These are phyloP conservation scores for Brassica rapa DNA, from an alignment of 345 rosid genomes.

Conservation along the genomic window DNA sequence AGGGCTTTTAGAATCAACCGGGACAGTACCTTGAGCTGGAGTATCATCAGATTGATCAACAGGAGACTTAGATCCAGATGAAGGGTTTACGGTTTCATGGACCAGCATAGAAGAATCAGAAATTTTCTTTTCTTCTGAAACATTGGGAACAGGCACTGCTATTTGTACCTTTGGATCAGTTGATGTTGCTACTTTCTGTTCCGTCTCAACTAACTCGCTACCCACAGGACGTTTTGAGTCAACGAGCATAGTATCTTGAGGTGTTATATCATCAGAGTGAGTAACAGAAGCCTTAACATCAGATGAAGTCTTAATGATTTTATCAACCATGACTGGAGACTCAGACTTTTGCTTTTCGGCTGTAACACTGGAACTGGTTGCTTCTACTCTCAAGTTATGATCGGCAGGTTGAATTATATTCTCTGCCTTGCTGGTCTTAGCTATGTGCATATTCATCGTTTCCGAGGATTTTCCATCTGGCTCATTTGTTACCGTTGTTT, in stretches of 20 bases:
- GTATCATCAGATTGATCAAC: constrained; percentile 14
- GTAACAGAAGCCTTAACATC: constrained; percentile 31
- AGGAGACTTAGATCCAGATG: constrained; percentile 25
- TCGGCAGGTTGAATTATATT: constrained; percentile 17
- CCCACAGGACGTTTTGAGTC: constrained; percentile 33
- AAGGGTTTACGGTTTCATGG: constrained; percentile 12
- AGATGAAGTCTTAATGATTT: constrained; percentile 7
- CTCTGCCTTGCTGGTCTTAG: constrained; percentile 13
- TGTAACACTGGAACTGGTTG: neutral
- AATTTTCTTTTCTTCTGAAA: constrained; percentile 14
- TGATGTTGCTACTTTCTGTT: constrained; percentile 22
- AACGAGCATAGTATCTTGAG: constrained; percentile 28
- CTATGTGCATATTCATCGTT: constrained; percentile 6
- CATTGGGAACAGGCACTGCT: neutral
- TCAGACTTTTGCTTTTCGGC: constrained; percentile 13
- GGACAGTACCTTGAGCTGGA: constrained; percentile 29
- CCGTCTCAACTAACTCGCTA: constrained; percentile 20
- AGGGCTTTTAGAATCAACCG: constrained; percentile 26
- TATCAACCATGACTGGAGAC: constrained; percentile 12
- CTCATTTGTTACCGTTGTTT: constrained; percentile 8
- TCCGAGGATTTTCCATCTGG: constrained; percentile 1
- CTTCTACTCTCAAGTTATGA: constrained; percentile 20
- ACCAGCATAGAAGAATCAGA: constrained; percentile 8
- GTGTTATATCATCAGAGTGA: constrained; percentile 26
- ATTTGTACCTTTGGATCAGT: constrained; percentile 4